Evolutionary conservation across 1,139 yeast genomes (phyloP), one percentile per base, ranked within the genome.

Genomic region (Zygoascus meyerae): DNA sequence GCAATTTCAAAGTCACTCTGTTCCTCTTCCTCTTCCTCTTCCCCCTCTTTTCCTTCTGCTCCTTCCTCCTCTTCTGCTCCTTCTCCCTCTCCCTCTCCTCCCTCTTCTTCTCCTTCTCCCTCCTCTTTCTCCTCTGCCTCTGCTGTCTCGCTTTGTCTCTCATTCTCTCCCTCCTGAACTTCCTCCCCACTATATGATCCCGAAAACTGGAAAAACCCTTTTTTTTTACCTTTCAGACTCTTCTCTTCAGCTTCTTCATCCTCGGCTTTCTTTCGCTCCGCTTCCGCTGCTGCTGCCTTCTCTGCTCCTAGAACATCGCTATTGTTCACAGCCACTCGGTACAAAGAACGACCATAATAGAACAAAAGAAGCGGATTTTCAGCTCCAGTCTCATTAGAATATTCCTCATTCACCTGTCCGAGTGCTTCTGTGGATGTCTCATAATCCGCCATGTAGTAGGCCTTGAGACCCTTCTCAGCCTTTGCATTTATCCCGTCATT

Each of bases 1-100:
- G 95, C 95, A 18, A 81, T 74, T 61, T 84, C 95, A 60, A 89
- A 83, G 60, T 87, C 96, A 32, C 79, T 73, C 56, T 81, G 83
- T 5, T 61, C 71, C 5, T 61, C 69, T 5, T 62, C 70, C 5
- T 58, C 67, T 28, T 57, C 65, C n/a, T 59, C 68, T 4, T 57
- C 69, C 6, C 57, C 71, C 3, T 65, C 73, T 2, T 57, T 66
- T 6, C 59, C 67, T 1, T 63, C 68, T 5, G 61, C 69, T 11
- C 55, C 63, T 7, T 55, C 63, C 5, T 55, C 62, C 16, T 58
- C 68, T 11, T 58, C 68, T 28, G 55, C 64, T 14, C 56, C 62
- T 11, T 55, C 63, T 6, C 54, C 61, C 7, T 59, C 63, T 12
- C 52, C 64, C 3, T 55, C 63, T 4, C 55, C 63, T 16, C 57